A percentile compares a stretch with the other conserved stretches of the same genome.
Conservation (phyloP, 2,329 filamentous ascomycete genomes). For the Mollisiaceae sp. region DNA sequence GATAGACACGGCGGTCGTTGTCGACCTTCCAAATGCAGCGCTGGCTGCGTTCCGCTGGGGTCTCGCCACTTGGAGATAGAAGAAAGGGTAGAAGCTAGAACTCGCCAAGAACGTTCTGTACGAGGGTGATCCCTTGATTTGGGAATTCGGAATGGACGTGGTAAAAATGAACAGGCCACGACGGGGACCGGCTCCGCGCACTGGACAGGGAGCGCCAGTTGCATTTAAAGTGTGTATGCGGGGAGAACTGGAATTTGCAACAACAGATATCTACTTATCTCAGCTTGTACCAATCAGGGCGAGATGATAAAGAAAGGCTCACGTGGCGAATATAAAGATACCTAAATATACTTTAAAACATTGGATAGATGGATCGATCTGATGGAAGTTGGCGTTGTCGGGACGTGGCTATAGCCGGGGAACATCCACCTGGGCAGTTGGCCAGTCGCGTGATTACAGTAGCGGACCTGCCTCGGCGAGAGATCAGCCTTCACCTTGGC, state of each 20-base stretch:
- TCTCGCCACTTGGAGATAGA: not conserved
- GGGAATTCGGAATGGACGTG: not conserved
- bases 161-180: not conserved
- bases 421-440: not conserved
- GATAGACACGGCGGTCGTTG: not conserved
- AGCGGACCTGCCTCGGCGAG: not conserved
- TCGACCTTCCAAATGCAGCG: not conserved
- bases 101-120: not conserved
- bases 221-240: not conserved
- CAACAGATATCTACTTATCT: not conserved
- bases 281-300: not conserved
- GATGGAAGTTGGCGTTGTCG: no score
- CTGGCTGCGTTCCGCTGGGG: not conserved
- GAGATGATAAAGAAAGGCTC: not conserved
- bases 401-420: not conserved
- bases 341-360: slow-evolving; percentile 3
- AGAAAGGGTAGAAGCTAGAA: not conserved
- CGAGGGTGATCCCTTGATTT: not conserved
- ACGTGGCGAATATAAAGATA: slow-evolving; percentile 4
- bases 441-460: not conserved
- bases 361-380: no score
- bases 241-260: no score
- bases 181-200: not conserved
- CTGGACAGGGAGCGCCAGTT: not conserved
- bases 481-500: not conserved